Evolutionary conservation across 2,329 filamentous ascomycete species (phyloP).

Genomic region (Calonectria pteridis): DNA sequence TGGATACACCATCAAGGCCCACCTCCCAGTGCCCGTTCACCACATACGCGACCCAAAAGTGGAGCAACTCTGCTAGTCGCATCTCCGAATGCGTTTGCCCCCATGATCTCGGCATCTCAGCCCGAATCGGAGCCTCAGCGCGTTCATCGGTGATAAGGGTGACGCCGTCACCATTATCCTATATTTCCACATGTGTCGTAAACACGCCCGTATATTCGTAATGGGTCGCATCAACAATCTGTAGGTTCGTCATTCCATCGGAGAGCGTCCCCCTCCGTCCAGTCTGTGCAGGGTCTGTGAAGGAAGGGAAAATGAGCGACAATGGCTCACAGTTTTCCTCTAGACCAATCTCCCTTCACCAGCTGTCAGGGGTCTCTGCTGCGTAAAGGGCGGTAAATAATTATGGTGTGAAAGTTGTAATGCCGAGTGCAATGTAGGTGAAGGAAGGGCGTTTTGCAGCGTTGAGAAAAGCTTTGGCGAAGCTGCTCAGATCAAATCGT

Average conservation of each 20-base stretch:
- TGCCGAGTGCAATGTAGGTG: neutral
- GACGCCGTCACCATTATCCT: neutral
- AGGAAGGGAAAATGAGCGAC: neutral
- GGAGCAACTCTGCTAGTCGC: neutral
- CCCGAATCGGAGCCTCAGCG: neutral
- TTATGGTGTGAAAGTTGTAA: neutral
- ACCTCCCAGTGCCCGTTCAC: neutral
- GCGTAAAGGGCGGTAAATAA: neutral
- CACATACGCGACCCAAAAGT: neutral
- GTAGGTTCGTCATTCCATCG: neutral
- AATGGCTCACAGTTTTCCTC: neutral
- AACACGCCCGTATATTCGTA: neutral
- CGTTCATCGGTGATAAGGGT: neutral
- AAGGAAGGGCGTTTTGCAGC: neutral
- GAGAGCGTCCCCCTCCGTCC: neutral
- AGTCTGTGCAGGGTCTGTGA: neutral
- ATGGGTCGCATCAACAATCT: neutral
- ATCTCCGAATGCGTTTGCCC: neutral
- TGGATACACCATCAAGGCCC: neutral
- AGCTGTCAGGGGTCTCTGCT: neutral
- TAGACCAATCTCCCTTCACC: neutral
- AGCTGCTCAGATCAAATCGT: neutral
- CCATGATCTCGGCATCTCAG: neutral
- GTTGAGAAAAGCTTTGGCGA: constrained; percentile 1
- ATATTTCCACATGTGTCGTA: too few relatives aligned